Conservation (phyloP, 2,329 filamentous ascomycete genomes). For the Cladosporium sphaerospermum region DNA sequence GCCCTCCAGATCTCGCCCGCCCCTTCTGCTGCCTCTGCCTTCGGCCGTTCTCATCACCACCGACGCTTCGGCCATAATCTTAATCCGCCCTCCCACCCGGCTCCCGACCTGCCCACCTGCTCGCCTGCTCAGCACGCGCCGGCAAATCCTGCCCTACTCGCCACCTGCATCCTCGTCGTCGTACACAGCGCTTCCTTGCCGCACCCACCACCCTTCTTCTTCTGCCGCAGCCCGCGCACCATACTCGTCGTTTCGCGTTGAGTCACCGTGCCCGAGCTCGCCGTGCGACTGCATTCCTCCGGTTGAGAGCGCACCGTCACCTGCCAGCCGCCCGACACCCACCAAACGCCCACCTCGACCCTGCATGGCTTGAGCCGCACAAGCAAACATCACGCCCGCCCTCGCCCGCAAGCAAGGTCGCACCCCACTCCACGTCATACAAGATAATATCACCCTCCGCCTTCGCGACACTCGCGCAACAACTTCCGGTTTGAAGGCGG, state of each 20-base stretch:
- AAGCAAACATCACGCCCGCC: slow-evolving; percentile 5
- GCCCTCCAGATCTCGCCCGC: slow-evolving; percentile 1
- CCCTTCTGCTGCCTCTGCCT: background rate
- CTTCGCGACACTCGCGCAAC: background rate
- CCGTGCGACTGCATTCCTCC: slow-evolving; percentile 7
- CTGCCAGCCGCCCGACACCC: slow-evolving; percentile 7
- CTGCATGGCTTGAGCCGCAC: slow-evolving; percentile 11
- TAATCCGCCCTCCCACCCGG: slow-evolving; percentile 11
- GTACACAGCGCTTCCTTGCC: slow-evolving; percentile 11
- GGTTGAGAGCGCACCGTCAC: slow-evolving; percentile 9
- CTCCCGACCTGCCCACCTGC: background rate
- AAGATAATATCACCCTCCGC: background rate
- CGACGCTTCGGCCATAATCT: slow-evolving; percentile 10
- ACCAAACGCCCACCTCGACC: slow-evolving; percentile 2
- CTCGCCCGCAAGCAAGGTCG: slow-evolving; percentile 8
- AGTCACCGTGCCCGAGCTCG: slow-evolving; percentile 10
- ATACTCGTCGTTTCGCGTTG: slow-evolving; percentile 9
- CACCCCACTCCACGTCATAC: slow-evolving; percentile 11
- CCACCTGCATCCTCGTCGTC: background rate
- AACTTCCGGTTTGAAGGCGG: slow-evolving; percentile 11
- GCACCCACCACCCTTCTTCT: background rate
- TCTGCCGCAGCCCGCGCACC: slow-evolving; percentile 8
- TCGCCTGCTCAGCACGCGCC: background rate
- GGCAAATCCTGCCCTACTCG: background rate
- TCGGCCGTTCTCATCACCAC: slow-evolving; percentile 3